Conservation (phyloP, 306 rosid species). For the Citrullus colocynthis region DNA sequence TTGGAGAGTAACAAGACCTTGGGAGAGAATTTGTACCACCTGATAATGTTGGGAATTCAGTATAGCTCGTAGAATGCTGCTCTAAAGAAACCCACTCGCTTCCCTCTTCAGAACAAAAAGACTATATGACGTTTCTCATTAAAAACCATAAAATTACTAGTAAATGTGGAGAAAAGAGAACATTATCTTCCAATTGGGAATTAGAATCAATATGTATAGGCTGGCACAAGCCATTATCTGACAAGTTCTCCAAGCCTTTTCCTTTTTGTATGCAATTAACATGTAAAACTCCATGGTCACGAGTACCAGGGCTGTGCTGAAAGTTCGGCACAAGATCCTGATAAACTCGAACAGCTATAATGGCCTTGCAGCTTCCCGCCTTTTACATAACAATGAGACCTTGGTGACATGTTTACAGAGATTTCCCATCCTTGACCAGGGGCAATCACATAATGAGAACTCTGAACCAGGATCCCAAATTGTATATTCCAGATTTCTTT, state of each 20-base stretch:
- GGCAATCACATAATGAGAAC: conserved; percentile 68
- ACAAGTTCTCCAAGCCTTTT: conserved; percentile 44
- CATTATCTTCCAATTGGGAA: conserved; percentile 29
- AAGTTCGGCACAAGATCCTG: conserved; percentile 44
- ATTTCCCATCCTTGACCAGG: conserved; percentile 64
- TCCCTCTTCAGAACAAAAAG: conserved; percentile 2
- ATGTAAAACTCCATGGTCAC: conserved; percentile 43
- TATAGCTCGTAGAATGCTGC: background rate
- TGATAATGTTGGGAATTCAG: background rate
- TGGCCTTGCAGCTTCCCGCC: conserved; percentile 45
- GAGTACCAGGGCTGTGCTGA: conserved; percentile 54
- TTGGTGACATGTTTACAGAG: conserved; percentile 66
- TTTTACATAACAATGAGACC: conserved; percentile 51
- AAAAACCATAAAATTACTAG: conserved; percentile 14
- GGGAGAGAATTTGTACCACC: background rate
- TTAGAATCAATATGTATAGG: conserved; percentile 39
- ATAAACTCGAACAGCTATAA: conserved; percentile 54
- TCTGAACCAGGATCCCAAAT: conserved; percentile 76
- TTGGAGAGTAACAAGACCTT: background rate
- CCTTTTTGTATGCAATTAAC: conserved; percentile 48
- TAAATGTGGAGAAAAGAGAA: conserved; percentile 27
- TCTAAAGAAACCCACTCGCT: conserved; percentile 1
- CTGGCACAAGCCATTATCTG: conserved; percentile 54
- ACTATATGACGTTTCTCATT: background rate
- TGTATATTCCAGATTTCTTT: conserved; percentile 44